Percentiles rank a stretch among this genome's conserved stretches.
Evolutionary conservation across 495 filamentous ascomycete genomes (phyloP).

Genomic region (Aspergillus conjunctus): DNA sequence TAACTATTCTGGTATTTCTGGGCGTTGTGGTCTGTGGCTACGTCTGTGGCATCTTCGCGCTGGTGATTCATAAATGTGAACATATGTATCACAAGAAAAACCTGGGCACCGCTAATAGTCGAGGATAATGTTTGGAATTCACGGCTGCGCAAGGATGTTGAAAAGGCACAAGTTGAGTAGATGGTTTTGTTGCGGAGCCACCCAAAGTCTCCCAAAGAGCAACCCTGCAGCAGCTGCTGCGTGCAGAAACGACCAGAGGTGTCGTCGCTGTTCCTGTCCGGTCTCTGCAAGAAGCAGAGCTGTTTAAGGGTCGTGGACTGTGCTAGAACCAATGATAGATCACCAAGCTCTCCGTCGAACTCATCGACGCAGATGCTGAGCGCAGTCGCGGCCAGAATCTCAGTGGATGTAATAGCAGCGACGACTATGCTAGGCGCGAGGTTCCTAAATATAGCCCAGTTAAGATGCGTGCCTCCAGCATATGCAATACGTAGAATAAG

Average conservation of each 20-base stretch:
- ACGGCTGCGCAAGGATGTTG: conserved; percentile 11
- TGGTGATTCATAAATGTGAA: conserved; percentile 16
- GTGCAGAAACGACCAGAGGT: conserved; percentile 15
- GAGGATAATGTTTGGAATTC: conserved; percentile 9
- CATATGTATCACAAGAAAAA: conserved; percentile 16
- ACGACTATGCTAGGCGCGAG: conserved; percentile 18
- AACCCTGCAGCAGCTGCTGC: conserved; percentile 5
- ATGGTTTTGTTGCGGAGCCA: conserved; percentile 22
- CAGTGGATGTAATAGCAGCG: conserved; percentile 20
- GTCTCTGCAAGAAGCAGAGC: conserved; percentile 22
- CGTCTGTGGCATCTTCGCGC: conserved; percentile 18
- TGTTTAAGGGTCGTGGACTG: conserved; percentile 21
- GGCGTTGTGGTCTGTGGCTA: conserved; percentile 15
- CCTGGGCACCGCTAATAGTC: neutral
- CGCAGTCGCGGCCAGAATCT: conserved; percentile 22
- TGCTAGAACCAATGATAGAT: conserved; percentile 17
- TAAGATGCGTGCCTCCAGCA: conserved; percentile 18
- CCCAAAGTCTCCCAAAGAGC: conserved; percentile 16
- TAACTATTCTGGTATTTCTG: conserved; percentile 5
- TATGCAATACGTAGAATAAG: conserved; percentile 25
- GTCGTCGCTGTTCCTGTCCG: conserved; percentile 20
- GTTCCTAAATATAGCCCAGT: conserved; percentile 23
- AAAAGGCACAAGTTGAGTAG: conserved; percentile 22
- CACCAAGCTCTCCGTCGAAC: conserved; percentile 15
- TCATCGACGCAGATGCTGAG: conserved; percentile 23